Conservation (phyloP, 306 rosid species). For the Sesbania bispinosa region DNA sequence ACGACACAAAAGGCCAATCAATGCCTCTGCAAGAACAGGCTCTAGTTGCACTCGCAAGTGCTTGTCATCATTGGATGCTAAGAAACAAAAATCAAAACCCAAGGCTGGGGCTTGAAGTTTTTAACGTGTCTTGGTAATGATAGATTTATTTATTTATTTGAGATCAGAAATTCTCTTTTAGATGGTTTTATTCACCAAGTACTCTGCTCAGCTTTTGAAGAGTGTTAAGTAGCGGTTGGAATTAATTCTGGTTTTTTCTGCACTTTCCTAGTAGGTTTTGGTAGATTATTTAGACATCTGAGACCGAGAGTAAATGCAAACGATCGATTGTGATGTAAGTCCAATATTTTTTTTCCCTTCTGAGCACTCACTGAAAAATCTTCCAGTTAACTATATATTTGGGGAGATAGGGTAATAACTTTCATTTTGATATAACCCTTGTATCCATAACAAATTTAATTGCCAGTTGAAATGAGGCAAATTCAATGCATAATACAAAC, state of each 20-base stretch:
- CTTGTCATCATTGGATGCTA: constrained; percentile 58
- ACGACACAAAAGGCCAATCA: constrained; percentile 34
- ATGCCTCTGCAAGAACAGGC: constrained; percentile 36
- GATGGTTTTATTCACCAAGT: constrained; percentile 23
- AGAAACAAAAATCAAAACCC: constrained; percentile 67
- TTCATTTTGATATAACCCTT: neutral
- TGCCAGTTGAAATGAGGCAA: constrained; percentile 1
- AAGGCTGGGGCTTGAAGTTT: constrained; percentile 56
- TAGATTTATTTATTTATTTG: constrained; percentile 23
- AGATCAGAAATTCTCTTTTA: constrained; percentile 18
- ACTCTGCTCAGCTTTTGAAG: constrained; percentile 18
- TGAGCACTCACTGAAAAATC: neutral
- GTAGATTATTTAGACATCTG: neutral
- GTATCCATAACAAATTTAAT: constrained; percentile 10
- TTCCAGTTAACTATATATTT: neutral
- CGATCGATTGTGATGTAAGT: neutral
- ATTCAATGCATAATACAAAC: neutral
- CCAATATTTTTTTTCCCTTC: neutral
- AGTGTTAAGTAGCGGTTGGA: constrained; percentile 12
- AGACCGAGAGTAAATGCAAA: neutral
- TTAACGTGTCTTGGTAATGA: constrained; percentile 16
- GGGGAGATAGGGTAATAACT: constrained; percentile 6
- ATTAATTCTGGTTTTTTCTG: neutral
- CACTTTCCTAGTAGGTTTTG: constrained; percentile 3
- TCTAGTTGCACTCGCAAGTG: constrained; percentile 80